phyloP scores from a whole-genome alignment of 371 early-diverging fungal species.

The Mucor piriformis region DNA sequence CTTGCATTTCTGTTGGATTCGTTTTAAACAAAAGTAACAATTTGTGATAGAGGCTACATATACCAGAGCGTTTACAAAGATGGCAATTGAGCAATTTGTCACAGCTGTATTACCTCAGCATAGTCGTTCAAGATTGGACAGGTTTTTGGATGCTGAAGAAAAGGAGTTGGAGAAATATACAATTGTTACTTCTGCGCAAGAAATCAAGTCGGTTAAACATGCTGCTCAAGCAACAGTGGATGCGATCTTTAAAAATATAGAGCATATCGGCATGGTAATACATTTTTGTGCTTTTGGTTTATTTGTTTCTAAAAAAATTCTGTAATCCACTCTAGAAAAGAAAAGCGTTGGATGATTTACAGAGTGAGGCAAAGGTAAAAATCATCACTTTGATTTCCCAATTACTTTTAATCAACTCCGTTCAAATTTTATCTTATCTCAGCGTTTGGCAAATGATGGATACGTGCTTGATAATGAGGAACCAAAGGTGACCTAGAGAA shows the following conservation, averaged over 20 bases:
- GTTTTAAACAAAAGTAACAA: too few relatives aligned
- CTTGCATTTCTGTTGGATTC: too few relatives aligned
- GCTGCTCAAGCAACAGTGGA: conserved; percentile 54
- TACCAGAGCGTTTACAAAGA: conserved; percentile 51
- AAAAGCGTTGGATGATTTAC: background rate
- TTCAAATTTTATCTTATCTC: background rate
- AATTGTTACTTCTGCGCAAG: conserved; percentile 60
- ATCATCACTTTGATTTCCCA: background rate
- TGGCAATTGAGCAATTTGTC: conserved; percentile 67
- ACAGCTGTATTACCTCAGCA: conserved; percentile 63
- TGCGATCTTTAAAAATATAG: conserved; percentile 43
- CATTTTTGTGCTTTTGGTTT: too few relatives aligned
- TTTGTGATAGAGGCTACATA: conserved; percentile 43
- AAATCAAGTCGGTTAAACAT: conserved; percentile 54
- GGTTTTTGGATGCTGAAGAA: conserved; percentile 64
- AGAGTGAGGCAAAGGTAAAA: background rate
- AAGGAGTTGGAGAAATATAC: conserved; percentile 55
- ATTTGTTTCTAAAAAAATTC: too few relatives aligned
- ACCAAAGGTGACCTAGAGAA: background rate
- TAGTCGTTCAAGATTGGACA: conserved; percentile 60
- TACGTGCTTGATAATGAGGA: background rate
- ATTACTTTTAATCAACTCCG: background rate
- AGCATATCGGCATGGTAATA: conserved; percentile 60
- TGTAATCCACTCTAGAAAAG: too few relatives aligned
- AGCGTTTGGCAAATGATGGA: background rate